These are phyloP conservation scores for Fusarium cyanostomum DNA, from an alignment of 2,329 filamentous ascomycete genomes.

Conservation along the genomic window DNA sequence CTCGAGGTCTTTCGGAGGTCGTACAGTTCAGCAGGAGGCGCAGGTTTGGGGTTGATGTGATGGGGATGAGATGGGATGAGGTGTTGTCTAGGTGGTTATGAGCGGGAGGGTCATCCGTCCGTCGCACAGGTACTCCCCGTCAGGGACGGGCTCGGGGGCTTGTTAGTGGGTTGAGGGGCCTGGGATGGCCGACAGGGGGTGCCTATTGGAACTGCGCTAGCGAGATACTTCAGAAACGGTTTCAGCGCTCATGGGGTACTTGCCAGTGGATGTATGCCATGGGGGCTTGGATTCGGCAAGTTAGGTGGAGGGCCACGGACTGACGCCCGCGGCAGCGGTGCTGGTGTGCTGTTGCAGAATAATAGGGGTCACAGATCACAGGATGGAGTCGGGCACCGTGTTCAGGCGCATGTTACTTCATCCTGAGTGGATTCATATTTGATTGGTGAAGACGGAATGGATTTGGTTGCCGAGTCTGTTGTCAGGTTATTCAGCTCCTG, in stretches of 20 bases:
- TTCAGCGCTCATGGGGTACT: constrained; percentile 27
- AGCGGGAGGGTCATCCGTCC: constrained; percentile 21
- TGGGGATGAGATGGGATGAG: constrained; percentile 32
- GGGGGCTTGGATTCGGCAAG: constrained; percentile 23
- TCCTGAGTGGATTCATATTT: too few species aligned
- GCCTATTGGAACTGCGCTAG: constrained; percentile 23
- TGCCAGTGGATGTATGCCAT: constrained; percentile 25
- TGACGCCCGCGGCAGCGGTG: constrained; percentile 18
- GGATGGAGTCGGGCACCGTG: constrained; percentile 5
- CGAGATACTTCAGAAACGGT: constrained; percentile 28
- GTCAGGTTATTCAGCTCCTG: neutral
- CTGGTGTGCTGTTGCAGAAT: constrained; percentile 37
- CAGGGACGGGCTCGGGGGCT: constrained; percentile 13
- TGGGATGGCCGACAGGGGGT: constrained; percentile 31
- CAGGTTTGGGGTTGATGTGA: constrained; percentile 12
- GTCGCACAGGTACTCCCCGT: constrained; percentile 17
- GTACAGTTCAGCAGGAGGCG: constrained; percentile 16
- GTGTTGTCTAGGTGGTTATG: constrained; percentile 36
- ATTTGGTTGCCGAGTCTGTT: too few species aligned
- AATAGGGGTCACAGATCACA: constrained; percentile 38
- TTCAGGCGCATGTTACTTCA: neutral
- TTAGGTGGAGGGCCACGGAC: constrained; percentile 27
- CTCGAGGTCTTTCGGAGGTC: constrained; percentile 30
- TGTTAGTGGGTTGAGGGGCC: constrained; percentile 35
- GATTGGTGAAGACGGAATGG: too few species aligned